Percentiles rank a stretch among this genome's conserved stretches.
Conservation (phyloP, 345 rosid genomes). For the Corchorus olitorius region DNA sequence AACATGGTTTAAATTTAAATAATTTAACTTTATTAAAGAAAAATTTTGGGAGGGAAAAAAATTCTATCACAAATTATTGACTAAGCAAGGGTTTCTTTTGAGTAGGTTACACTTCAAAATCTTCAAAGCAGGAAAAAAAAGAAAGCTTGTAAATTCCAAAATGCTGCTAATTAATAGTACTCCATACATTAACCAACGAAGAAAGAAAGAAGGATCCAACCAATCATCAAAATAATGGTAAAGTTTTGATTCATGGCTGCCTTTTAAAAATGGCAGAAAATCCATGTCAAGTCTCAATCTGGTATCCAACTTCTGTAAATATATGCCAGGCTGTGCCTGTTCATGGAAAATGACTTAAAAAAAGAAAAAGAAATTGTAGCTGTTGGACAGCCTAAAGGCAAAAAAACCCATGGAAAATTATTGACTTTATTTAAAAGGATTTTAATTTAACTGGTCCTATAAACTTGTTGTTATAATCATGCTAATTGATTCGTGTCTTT, state of each 20-base stretch:
- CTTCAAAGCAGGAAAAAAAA: not conserved
- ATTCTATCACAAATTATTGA: not conserved
- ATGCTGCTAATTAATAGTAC: not conserved
- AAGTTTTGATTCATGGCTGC: not conserved
- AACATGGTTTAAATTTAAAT: not conserved
- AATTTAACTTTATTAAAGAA: not conserved
- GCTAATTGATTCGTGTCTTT: not conserved
- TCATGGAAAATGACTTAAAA: not conserved
- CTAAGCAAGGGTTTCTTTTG: not conserved
- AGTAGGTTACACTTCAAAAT: not conserved
- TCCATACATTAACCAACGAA: not conserved
- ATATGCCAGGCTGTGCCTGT: constrained; percentile 3
- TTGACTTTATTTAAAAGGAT: too few relatives aligned
- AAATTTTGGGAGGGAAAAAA: not conserved
- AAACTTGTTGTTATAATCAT: not conserved
- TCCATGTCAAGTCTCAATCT: not conserved
- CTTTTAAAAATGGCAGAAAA: not conserved
- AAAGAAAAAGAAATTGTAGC: not conserved
- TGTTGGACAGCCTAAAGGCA: not conserved
- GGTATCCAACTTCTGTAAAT: not conserved
- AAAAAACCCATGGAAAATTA: too few relatives aligned
- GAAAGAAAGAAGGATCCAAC: not conserved
- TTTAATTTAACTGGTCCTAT: not conserved
- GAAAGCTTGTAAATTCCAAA: not conserved
- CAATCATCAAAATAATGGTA: not conserved